phyloP scores from a whole-genome alignment of 805 yeast species.

The Lachancea fermentati region DNA sequence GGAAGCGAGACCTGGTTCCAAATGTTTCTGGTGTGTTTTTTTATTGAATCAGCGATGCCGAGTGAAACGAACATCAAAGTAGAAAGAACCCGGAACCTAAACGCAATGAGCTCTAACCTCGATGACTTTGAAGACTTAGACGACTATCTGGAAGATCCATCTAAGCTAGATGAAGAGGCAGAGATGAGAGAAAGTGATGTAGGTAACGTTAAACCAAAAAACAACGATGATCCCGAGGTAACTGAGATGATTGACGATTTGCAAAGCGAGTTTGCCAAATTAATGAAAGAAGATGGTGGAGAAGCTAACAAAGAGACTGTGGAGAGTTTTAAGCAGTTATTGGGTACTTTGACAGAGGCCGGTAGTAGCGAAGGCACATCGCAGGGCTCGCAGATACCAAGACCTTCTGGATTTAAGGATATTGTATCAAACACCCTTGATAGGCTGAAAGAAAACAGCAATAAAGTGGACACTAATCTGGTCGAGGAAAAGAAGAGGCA shows the following conservation, averaged over 20 bases:
- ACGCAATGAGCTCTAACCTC: conserved; percentile 12
- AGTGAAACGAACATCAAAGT: no score
- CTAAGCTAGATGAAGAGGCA: conserved; percentile 14
- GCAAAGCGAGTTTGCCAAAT: conserved; percentile 22
- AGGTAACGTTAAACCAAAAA: conserved; percentile 9
- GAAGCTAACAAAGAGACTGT: conserved; percentile 20
- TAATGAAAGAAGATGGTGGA: conserved; percentile 21
- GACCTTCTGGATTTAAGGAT: conserved; percentile 51
- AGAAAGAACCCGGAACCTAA: neutral
- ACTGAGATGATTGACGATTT: conserved; percentile 28
- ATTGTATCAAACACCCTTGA: conserved; percentile 77
- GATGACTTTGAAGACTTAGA: conserved; percentile 72
- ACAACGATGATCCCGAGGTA: conserved; percentile 26
- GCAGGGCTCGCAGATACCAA: conserved; percentile 24
- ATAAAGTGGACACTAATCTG: conserved; percentile 53
- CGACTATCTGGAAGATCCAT: conserved; percentile 54
- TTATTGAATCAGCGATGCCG: neutral
- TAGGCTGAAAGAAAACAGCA: conserved; percentile 73
- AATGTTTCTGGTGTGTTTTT: conserved; percentile 2
- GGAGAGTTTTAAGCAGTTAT: conserved; percentile 34
- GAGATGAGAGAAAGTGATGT: conserved; percentile 14
- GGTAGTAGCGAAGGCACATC: conserved; percentile 13
- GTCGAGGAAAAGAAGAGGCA: conserved; percentile 44
- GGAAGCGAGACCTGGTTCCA: neutral
- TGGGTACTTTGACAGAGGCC: conserved; percentile 25